phyloP scores from a whole-genome alignment of 257 asterid species.

The Mitragyna speciosa region DNA sequence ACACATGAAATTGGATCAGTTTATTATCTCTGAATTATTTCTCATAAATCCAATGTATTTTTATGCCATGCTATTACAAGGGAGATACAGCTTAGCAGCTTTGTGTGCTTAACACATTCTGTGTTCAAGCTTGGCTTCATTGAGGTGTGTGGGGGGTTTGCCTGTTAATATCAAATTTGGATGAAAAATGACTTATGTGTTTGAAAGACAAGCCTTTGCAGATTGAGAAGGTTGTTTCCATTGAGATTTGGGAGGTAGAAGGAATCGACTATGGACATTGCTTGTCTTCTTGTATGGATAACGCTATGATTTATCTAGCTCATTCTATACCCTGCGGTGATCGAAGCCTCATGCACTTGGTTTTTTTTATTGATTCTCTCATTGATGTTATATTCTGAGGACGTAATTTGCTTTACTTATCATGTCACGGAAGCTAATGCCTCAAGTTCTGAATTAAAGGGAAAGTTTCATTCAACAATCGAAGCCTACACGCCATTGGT shows the following conservation, averaged over 20 bases:
- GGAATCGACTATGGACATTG: not conserved
- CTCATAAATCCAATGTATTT: not conserved
- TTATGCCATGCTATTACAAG: not conserved
- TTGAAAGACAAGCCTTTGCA: not conserved
- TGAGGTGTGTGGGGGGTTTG: not conserved
- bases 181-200: not conserved
- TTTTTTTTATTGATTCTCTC: not conserved
- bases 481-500: constrained; percentile 67
- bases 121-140: not conserved
- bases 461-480: constrained; percentile 62
- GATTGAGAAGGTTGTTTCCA: not conserved
- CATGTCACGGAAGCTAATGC: constrained; percentile 28
- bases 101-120: not conserved
- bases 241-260: not conserved
- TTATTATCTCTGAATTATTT: not conserved
- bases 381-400: not conserved
- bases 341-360: not conserved
- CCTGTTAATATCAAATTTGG: not conserved
- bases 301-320: not conserved
- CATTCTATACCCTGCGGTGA: not conserved
- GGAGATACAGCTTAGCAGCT: not conserved
- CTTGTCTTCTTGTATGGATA: not conserved
- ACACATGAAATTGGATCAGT: not conserved
- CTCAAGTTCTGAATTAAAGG: constrained; percentile 48
- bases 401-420: not conserved